A percentile compares a stretch with the other conserved stretches of the same genome.
phyloP scores from a whole-genome alignment of 1,139 yeast species.

The Suzukiozyma palmioleophila region DNA sequence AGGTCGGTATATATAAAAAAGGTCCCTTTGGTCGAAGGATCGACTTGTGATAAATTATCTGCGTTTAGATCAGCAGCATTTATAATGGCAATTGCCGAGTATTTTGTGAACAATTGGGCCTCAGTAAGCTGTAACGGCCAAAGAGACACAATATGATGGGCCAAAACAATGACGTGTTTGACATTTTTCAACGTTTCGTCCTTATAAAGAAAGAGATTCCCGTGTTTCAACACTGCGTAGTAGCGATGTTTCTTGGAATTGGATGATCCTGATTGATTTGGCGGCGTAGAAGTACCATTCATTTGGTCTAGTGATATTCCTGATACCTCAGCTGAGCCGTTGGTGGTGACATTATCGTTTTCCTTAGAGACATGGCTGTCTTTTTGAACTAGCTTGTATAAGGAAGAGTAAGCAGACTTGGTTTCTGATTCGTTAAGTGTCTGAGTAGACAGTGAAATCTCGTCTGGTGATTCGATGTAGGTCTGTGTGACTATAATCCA shows the following conservation, averaged over 20 bases:
- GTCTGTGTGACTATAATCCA: constrained; percentile 84
- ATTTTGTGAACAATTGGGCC: constrained; percentile 73
- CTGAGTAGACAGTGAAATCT: constrained; percentile 29
- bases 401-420: constrained; percentile 56
- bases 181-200: constrained; percentile 64
- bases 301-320: neutral
- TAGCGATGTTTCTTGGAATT: constrained; percentile 54
- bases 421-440: constrained; percentile 36
- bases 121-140: constrained; percentile 82
- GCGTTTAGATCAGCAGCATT: constrained; percentile 16
- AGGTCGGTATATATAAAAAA: constrained; percentile 74
- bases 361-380: constrained; percentile 13
- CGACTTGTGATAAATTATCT: neutral
- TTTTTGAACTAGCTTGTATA: constrained; percentile 51
- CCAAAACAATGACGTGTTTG: constrained; percentile 73
- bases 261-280: constrained; percentile 1
- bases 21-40: constrained; percentile 49
- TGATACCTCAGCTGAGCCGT: constrained; percentile 3
- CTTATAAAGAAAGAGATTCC: constrained; percentile 76
- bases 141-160: constrained; percentile 65
- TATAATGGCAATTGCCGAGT: constrained; percentile 71
- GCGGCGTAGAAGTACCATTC: constrained; percentile 1
- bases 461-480: constrained; percentile 49
- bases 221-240: constrained; percentile 72
- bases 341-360: constrained; percentile 7